A percentile compares a stretch with the other conserved stretches of the same genome.
phyloP scores from a whole-genome alignment of 2,329 filamentous ascomycete genomes.

The Sporothrix humicola region DNA sequence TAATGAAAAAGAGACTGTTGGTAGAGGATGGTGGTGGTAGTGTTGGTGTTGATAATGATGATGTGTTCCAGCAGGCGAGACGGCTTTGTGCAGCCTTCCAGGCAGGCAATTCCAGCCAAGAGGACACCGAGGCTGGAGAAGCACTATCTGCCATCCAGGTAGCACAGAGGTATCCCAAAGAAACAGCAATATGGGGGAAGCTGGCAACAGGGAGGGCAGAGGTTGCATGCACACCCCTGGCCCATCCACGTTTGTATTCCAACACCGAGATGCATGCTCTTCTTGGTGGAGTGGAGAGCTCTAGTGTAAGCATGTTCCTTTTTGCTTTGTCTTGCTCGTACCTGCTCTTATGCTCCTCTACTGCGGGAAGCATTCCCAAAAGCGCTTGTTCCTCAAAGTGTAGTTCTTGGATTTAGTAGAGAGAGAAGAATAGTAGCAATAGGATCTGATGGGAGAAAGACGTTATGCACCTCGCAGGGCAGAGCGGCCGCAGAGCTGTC shows the following conservation, averaged over 20 bases:
- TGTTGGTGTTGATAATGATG: background rate
- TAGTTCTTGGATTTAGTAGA: too few species aligned
- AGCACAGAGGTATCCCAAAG: background rate
- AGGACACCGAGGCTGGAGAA: too few species aligned
- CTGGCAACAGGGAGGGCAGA: background rate
- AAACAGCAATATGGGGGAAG: background rate
- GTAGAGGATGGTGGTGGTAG: background rate
- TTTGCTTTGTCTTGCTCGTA: background rate
- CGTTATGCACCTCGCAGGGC: constrained; percentile 16
- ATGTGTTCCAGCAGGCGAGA: background rate
- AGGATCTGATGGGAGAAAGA: background rate
- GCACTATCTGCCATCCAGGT: background rate
- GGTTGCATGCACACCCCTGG: background rate
- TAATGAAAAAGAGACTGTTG: background rate
- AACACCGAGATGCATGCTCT: background rate
- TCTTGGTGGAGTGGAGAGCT: background rate
- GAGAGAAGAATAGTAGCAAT: background rate
- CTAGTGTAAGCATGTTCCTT: background rate
- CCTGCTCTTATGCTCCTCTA: background rate
- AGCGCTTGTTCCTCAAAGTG: background rate
- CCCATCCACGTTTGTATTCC: background rate
- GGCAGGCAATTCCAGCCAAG: background rate
- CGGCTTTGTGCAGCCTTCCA: background rate
- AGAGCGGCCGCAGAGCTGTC: background rate
- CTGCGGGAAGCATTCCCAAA: background rate